A percentile compares a stretch with the other conserved stretches of the same genome.
phyloP scores from a whole-genome alignment of 1,139 yeast genomes.

The Suhomyces terraborum region DNA sequence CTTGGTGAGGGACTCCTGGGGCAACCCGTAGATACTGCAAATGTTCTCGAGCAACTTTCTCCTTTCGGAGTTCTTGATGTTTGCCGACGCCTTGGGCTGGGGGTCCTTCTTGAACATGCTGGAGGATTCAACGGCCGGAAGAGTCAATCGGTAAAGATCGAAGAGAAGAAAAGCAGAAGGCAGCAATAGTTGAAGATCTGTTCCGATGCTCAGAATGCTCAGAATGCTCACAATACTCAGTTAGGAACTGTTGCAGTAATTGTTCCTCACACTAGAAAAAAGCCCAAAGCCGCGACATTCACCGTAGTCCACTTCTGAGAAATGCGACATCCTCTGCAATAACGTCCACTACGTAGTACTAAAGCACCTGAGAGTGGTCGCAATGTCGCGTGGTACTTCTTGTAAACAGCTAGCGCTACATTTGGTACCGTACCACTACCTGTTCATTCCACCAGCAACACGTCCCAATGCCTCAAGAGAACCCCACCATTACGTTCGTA shows the following conservation, averaged over 20 bases:
- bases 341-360: too few relatives aligned
- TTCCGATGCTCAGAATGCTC: too few relatives aligned
- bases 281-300: too few relatives aligned
- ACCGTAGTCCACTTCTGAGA: too few relatives aligned
- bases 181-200: too few relatives aligned
- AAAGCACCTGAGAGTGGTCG: neutral
- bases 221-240: too few relatives aligned
- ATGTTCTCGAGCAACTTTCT: constrained; percentile 57
- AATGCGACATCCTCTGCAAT: neutral
- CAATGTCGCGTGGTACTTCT: constrained; percentile 3
- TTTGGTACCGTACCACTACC: too few relatives aligned
- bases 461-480: constrained; percentile 6
- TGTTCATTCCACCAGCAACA: too few relatives aligned
- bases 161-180: too few relatives aligned
- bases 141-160: too few relatives aligned
- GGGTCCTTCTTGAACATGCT: constrained; percentile 22
- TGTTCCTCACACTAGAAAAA: too few relatives aligned
- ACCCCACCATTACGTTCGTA: constrained; percentile 10
- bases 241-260: too few relatives aligned
- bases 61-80: constrained; percentile 80
- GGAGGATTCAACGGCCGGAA: neutral
- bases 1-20: constrained; percentile 45
- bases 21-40: constrained; percentile 47
- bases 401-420: constrained; percentile 4
- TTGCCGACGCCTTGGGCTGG: constrained; percentile 70